Evolutionary conservation across 2,329 filamentous ascomycete species (phyloP).

Genomic region (Aureobasidium mangrovei): DNA sequence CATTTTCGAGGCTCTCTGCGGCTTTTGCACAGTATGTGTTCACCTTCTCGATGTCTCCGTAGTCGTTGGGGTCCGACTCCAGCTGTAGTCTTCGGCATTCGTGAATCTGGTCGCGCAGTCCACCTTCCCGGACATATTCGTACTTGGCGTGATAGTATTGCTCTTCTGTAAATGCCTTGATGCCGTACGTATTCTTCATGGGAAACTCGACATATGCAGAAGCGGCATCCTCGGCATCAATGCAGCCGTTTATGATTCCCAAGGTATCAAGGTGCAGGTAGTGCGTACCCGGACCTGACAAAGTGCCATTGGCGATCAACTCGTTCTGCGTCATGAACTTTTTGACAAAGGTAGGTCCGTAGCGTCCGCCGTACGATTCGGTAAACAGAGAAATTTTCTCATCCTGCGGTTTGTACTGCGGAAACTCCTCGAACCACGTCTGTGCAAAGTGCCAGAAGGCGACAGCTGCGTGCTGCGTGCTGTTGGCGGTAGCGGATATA

Average conservation of each 20-base stretch:
- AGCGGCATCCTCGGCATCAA: conserved; percentile 43
- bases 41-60: conserved; percentile 30
- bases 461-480: conserved; percentile 24
- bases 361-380: conserved; percentile 58
- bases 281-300: conserved; percentile 35
- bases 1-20: conserved; percentile 31
- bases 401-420: conserved; percentile 36
- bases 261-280: conserved; percentile 43
- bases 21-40: conserved; percentile 23
- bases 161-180: conserved; percentile 41
- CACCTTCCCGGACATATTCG: conserved; percentile 37
- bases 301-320: conserved; percentile 41
- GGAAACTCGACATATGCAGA: conserved; percentile 31
- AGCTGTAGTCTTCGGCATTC: conserved; percentile 42
- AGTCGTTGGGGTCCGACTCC: conserved; percentile 43
- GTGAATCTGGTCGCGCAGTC: conserved; percentile 46
- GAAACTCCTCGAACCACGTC: conserved; percentile 36
- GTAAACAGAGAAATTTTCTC: conserved; percentile 53
- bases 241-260: conserved; percentile 49
- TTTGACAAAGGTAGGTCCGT: conserved; percentile 44
- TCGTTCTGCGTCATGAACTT: conserved; percentile 52
- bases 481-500: conserved; percentile 21
- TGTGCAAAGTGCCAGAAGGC: conserved; percentile 58
- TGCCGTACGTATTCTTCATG: conserved; percentile 52
- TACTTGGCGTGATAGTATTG: conserved; percentile 37